phyloP scores from a whole-genome alignment of 805 yeast genomes.

The Priceomyces fermenticarens region DNA sequence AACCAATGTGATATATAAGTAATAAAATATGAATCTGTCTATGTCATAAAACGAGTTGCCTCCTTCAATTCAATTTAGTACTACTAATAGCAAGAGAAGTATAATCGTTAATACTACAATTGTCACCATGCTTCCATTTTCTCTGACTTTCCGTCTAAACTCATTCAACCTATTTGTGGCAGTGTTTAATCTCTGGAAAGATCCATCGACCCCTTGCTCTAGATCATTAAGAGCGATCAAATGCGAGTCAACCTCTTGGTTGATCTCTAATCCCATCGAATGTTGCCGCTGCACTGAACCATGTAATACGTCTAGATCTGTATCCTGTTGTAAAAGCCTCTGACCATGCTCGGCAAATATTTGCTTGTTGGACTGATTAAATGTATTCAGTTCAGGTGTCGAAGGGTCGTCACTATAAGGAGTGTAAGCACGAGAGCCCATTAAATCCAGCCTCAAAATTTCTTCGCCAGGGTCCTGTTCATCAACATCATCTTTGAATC shows the following conservation, averaged over 20 bases:
- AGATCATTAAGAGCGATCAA: conserved; percentile 38
- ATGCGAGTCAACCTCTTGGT: conserved; percentile 41
- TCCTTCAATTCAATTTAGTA: conserved; percentile 27
- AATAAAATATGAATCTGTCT: conserved; percentile 1
- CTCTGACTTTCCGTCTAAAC: conserved; percentile 32
- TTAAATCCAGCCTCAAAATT: conserved; percentile 23
- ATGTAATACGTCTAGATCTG: conserved; percentile 32
- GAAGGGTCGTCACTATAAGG: conserved; percentile 28
- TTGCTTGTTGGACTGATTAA: conserved; percentile 32
- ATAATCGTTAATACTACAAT: conserved; percentile 40
- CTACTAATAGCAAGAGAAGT: conserved; percentile 37
- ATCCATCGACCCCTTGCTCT: conserved; percentile 38
- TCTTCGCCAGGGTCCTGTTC: conserved; percentile 18
- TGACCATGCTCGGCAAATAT: conserved; percentile 44
- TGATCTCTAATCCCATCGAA: conserved; percentile 36
- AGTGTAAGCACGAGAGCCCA: conserved; percentile 32
- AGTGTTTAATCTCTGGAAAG: conserved; percentile 26
- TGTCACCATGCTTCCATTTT: conserved; percentile 43
- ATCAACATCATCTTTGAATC: conserved; percentile 34
- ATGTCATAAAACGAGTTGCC: neutral
- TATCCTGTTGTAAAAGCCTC: conserved; percentile 36
- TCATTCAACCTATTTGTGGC: conserved; percentile 28
- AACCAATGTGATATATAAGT: neutral
- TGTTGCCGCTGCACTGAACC: conserved; percentile 33
- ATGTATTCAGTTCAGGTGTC: conserved; percentile 20